phyloP scores from a whole-genome alignment of 2,329 filamentous ascomycete species.

The Geosmithia putterillii region DNA sequence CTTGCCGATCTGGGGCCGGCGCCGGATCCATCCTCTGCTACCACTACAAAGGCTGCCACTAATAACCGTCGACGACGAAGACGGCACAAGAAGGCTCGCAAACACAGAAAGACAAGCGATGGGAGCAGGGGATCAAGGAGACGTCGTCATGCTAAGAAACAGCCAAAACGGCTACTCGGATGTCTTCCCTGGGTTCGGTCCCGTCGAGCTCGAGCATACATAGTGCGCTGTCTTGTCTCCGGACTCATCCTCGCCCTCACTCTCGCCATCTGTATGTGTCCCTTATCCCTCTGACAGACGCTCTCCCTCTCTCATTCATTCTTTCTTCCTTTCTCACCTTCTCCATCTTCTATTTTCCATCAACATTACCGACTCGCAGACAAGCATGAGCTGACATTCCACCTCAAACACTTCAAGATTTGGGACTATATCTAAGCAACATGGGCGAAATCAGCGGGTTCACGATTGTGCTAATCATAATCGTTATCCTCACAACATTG shows the following conservation, averaged over 20 bases:
- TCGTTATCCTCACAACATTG: constrained; percentile 61
- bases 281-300: too few relatives aligned
- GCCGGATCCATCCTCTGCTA: neutral
- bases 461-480: constrained; percentile 66
- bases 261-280: constrained; percentile 52
- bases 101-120: neutral
- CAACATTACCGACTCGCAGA: neutral
- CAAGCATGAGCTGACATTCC: neutral
- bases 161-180: constrained; percentile 19
- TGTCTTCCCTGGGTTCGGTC: constrained; percentile 46
- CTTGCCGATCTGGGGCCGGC: neutral
- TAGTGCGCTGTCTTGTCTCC: constrained; percentile 51
- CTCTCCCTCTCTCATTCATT: too few relatives aligned
- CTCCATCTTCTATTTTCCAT: neutral
- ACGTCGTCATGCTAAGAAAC: constrained; percentile 8
- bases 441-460: constrained; percentile 56
- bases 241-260: constrained; percentile 47
- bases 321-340: neutral
- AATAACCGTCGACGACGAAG: neutral
- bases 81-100: neutral
- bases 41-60: constrained; percentile 1
- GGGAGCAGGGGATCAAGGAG: constrained; percentile 13
- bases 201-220: constrained; percentile 37
- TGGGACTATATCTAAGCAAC: constrained; percentile 57
- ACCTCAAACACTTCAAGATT: constrained; percentile 35